Evolutionary conservation across 371 early-diverging fungal genomes (phyloP).

Genomic region (Rhizopus delemar): DNA sequence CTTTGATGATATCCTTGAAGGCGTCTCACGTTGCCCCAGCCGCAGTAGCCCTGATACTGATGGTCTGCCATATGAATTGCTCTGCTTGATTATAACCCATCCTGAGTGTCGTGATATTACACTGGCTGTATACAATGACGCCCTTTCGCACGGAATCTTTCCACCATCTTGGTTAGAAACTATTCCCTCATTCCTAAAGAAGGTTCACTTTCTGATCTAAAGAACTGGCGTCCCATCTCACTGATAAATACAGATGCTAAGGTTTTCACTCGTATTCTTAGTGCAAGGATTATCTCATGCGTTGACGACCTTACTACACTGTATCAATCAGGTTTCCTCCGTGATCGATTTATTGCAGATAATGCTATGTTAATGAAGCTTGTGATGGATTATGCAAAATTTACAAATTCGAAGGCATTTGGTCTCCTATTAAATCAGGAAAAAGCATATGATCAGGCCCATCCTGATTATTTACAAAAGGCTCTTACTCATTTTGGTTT

Average conservation of each 20-base stretch:
- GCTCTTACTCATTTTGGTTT: no score
- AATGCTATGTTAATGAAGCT: no score
- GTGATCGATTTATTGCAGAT: no score
- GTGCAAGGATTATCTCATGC: no score
- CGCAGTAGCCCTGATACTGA: conserved; percentile 18
- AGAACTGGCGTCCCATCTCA: conserved; percentile 14
- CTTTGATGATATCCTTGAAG: neutral
- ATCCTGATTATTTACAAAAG: no score
- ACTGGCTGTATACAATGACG: conserved; percentile 1
- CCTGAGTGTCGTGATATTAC: neutral
- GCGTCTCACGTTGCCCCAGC: conserved; percentile 10
- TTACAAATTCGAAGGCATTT: no score
- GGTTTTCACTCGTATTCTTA: conserved; percentile 16
- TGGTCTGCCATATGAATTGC: conserved; percentile 21
- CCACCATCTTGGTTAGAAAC: conserved; percentile 5
- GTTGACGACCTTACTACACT: no score
- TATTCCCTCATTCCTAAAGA: conserved; percentile 5
- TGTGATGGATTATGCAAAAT: no score
- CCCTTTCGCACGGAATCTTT: neutral
- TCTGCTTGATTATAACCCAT: conserved; percentile 12
- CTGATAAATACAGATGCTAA: conserved; percentile 17
- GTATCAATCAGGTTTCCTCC: no score
- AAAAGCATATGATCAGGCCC: no score
- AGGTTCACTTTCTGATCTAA: neutral
- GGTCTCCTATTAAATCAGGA: no score